Conservation (phyloP, 2,329 filamentous ascomycete species). For the Coleophoma cylindrospora region DNA sequence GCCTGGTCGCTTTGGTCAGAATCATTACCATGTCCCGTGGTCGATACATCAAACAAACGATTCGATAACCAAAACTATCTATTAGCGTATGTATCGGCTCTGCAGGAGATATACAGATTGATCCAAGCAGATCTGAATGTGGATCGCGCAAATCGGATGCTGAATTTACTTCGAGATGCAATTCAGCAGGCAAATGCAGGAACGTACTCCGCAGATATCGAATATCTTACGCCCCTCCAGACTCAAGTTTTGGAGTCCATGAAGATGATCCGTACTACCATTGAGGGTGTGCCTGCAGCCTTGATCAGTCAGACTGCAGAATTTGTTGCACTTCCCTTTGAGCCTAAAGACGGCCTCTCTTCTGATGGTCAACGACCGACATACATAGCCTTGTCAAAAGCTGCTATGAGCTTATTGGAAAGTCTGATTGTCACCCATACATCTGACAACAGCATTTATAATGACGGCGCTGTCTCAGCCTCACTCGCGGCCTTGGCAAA, state of each 20-base stretch:
- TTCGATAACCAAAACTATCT: slow-evolving; percentile 74
- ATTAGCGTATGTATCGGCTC: slow-evolving; percentile 75
- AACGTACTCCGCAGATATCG: slow-evolving; percentile 66
- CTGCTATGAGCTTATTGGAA: slow-evolving; percentile 67
- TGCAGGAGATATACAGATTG: slow-evolving; percentile 74
- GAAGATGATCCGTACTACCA: slow-evolving; percentile 61
- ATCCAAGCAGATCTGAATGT: slow-evolving; percentile 59
- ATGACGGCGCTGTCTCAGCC: slow-evolving; percentile 58
- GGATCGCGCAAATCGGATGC: slow-evolving; percentile 60
- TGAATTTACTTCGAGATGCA: slow-evolving; percentile 65
- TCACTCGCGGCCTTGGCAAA: slow-evolving; percentile 63
- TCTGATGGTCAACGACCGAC: slow-evolving; percentile 54
- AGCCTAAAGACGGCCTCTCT: slow-evolving; percentile 27
- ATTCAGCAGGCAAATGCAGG: slow-evolving; percentile 65
- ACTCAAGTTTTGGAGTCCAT: slow-evolving; percentile 63
- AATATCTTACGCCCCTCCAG: slow-evolving; percentile 70
- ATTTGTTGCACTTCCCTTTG: slow-evolving; percentile 66
- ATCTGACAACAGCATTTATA: slow-evolving; percentile 62
- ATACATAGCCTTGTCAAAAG: slow-evolving; percentile 85
- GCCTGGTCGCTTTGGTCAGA: slow-evolving; percentile 69
- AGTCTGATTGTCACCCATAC: slow-evolving; percentile 54
- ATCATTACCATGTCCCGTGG: slow-evolving; percentile 49
- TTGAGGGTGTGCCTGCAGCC: slow-evolving; percentile 59
- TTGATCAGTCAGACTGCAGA: slow-evolving; percentile 66
- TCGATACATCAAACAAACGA: slow-evolving; percentile 36